Evolutionary conservation across 1,284 basidiomycete genomes (phyloP), one percentile per base, ranked within the genome.

Genomic region (Mycosarcoma maydis): DNA sequence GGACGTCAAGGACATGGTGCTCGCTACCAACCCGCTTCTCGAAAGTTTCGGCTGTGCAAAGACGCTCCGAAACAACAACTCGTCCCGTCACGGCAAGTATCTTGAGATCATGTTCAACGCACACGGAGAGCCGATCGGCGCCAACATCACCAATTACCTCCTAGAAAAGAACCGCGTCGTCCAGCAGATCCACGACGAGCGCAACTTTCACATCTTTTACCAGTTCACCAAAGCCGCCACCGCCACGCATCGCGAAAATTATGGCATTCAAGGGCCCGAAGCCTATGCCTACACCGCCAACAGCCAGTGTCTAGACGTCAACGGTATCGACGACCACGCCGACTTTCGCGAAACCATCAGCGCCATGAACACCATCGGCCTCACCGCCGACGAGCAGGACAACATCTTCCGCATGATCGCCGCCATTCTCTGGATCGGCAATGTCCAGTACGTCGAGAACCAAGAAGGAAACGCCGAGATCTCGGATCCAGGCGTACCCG

Each of bases 41-140:
- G 96, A 99, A 84, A 95, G 92, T 83, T 99, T 99, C 74, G 96
- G 96, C 22, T 98, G 96, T 83, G 96, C 96, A 23, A 99, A 98
- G 85, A 99, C 96, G 16, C 86, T 99, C 64, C 88, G 96, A 54
- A 99, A 99, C 83, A 97, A 99, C 84, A 99, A 99, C 83, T 95
- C 92, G 7, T 94, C 92, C 87, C 90, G 96, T 72, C 96, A 98
- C 87, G 95, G 96, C 45, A 99, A 99, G 86, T 99, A 98, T 83
- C 86, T 98, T 23, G 95, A 99, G 83, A 98, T 99, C 83, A 97
- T 98, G 92, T 98, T 98, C 84, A 96, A 98, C 79, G 84, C 86
- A 23, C 86, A 90, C 17, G 95, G 94, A 45, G 91, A 95, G 80
- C 96, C 96, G 16, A 89, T 98, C 33, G 96, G 96, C 50, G 96